Percentiles rank a stretch among this genome's conserved stretches.
Conservation (phyloP, 352 stramenopile genomes). For the Pythium volutum region DNA sequence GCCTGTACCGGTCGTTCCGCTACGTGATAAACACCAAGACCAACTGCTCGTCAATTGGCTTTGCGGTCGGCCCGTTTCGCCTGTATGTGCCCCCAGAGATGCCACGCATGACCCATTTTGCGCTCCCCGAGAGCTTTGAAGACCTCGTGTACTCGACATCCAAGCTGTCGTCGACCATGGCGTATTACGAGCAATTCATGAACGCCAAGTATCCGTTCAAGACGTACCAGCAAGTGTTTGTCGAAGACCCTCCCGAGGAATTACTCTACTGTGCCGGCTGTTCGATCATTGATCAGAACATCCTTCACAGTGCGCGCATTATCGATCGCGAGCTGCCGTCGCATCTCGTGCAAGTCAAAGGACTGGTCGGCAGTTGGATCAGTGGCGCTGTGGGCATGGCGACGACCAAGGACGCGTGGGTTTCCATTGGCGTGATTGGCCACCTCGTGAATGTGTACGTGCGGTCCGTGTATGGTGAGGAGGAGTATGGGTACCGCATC, state of each 20-base stretch:
- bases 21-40: slow-evolving; percentile 83
- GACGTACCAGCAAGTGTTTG: slow-evolving; percentile 86
- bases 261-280: slow-evolving; percentile 64
- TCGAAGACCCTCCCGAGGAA: slow-evolving; percentile 77
- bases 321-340: slow-evolving; percentile 81
- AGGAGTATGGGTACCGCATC: slow-evolving; percentile 85
- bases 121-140: slow-evolving; percentile 71
- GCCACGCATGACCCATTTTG: slow-evolving; percentile 83
- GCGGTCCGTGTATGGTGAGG: slow-evolving; percentile 71
- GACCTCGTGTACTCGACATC: slow-evolving; percentile 73
- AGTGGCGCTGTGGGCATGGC: slow-evolving; percentile 73
- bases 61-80: slow-evolving; percentile 75
- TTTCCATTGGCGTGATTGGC: slow-evolving; percentile 75
- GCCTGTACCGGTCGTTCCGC: slow-evolving; percentile 62
- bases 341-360: slow-evolving; percentile 79
- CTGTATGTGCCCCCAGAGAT: slow-evolving; percentile 75
- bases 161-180: slow-evolving; percentile 68
- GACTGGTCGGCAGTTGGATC: slow-evolving; percentile 77
- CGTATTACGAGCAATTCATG: slow-evolving; percentile 74
- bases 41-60: slow-evolving; percentile 77
- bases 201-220: slow-evolving; percentile 79
- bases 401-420: slow-evolving; percentile 84
- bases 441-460: slow-evolving; percentile 85
- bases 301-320: slow-evolving; percentile 71
- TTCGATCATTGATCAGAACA: slow-evolving; percentile 74